Percentiles rank a stretch among this genome's conserved stretches.
phyloP scores from a whole-genome alignment of 345 rosid genomes.

The Eucalyptus decipiens region DNA sequence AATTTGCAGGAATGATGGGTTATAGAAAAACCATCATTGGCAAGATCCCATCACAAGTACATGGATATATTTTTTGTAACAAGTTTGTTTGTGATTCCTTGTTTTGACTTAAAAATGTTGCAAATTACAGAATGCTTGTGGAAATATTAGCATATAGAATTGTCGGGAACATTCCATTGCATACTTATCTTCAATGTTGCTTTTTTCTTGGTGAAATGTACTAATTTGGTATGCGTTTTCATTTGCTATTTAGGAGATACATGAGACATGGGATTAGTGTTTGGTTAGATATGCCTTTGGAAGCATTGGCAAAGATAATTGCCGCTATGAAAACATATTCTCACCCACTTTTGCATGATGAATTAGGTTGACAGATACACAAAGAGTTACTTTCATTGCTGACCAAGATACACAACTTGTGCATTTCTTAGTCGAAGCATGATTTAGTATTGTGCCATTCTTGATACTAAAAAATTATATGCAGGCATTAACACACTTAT shows the following conservation, averaged over 20 bases:
- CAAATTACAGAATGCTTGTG: neutral
- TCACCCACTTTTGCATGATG: constrained; percentile 63
- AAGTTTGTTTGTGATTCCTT: constrained; percentile 27
- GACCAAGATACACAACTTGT: neutral
- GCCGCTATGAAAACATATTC: constrained; percentile 78
- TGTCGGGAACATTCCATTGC: neutral
- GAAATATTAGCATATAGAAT: neutral
- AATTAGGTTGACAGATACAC: constrained; percentile 63
- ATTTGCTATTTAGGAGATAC: constrained; percentile 29
- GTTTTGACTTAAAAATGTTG: neutral
- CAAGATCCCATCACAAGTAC: constrained; percentile 53
- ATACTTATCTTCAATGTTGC: neutral
- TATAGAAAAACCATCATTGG: constrained; percentile 93
- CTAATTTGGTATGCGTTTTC: neutral
- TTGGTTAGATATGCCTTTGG: constrained; percentile 93
- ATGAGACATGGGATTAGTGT: constrained; percentile 78
- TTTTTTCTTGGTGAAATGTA: neutral
- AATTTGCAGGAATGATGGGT: constrained; percentile 78
- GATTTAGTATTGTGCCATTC: neutral
- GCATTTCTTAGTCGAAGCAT: neutral
- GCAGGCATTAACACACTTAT: constrained; percentile 54
- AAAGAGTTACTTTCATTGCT: neutral
- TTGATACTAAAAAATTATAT: neutral
- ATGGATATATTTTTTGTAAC: constrained; percentile 62
- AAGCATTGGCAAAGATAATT: constrained; percentile 81